Base-by-base conservation (phyloP, 257 asterid genomes). In the Solanum rostratum region DNA sequence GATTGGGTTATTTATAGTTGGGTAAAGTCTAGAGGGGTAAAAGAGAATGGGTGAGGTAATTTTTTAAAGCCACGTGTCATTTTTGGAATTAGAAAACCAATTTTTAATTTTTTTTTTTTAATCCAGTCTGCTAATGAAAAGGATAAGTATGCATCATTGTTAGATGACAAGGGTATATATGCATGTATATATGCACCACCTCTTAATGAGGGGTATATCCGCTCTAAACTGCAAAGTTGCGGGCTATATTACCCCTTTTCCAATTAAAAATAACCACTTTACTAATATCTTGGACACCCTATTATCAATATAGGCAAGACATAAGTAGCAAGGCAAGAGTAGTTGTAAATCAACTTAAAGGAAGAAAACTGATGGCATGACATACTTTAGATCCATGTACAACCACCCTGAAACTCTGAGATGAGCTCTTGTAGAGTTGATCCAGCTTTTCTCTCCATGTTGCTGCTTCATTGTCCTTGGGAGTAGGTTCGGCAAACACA, bases 381-480 rank as follows among this genome's bases (percentile, higher is more conserved):
- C 93, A 57, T 93, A 94, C 98, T 85, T 97, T 97, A 88, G 99
- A 97, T 85, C 98, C 99, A 87, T 95, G 98, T 55, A 97, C 97
- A 84, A 97, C 98, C 81, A 95, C 99, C 84, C 98, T 95, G 86
- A 97, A 95, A 91, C 94, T 94, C 91, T 94, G 98, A 39, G 99
- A 95, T 82, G 99, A 97, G 90, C 96, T 97, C 92, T 95, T 97
- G 91, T 95, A 97, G 84, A 97, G 97, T 89, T 97, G 99, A 88
- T 97, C 99, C 93, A 97, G 88, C 89, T 95, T 97, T 87, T 97
- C 99, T 88, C 98, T 95, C 99, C 98, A 95, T 53, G 97, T 92
- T 87, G 97, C 98, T 68, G 98, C 97, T 92, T 97, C 99, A 88
- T 96, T 96, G 91, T 97, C 99, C 95, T 97, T 95, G 30, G 96